Evolutionary conservation across 140 eudicot genomes (phyloP), one percentile per base, ranked within the genome.

Genomic region (Stevia rebaudiana): DNA sequence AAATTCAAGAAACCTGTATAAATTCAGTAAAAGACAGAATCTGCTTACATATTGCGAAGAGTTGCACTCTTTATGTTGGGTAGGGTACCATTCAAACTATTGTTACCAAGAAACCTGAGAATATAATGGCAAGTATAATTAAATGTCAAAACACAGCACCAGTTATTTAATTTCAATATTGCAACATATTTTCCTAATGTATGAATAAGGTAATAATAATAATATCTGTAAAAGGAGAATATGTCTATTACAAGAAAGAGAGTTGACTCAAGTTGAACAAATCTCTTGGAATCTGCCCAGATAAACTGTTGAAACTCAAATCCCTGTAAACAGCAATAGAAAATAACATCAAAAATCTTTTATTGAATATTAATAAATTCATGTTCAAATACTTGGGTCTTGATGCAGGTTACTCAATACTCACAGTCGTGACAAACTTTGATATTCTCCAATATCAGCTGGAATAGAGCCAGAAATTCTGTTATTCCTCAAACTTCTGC

Each of bases 91-190:
- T 52, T 76, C 33, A 90, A 76, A 59, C 67, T 84, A 61, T 90
- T 90, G 73, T 84, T 87, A 51, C 95, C 97, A 61, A 90, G 94
- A 78, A 82, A 84, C 84, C 97, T 86, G 85, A 53, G 52, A 65
- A 67, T 28, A 28, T 12, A 6, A 24, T 49, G 39, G 54, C 44
- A 30, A 28, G 3, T 12, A 28, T 25, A 16, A 23, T 61, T 5
- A 63, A 55, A 11, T 16, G 37, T 8, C 63, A 62, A 62, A 12
- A 53, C 8, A 0, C 25, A 72, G 12, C 6, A 36, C 44, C 31
- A 11, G 24, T 41, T 46, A 15, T 19, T 60, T 43, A 16, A 70
- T 31, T 62, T 11, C 51, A 66, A 66, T 12, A 33, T 22, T 0
- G 13, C 22, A 3, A 23, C 43, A 1, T 30, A 6, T 35, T 31